Percentiles rank a stretch among this genome's conserved stretches.
Conservation (phyloP, 495 filamentous ascomycete species). For the Patellaria atrata region DNA sequence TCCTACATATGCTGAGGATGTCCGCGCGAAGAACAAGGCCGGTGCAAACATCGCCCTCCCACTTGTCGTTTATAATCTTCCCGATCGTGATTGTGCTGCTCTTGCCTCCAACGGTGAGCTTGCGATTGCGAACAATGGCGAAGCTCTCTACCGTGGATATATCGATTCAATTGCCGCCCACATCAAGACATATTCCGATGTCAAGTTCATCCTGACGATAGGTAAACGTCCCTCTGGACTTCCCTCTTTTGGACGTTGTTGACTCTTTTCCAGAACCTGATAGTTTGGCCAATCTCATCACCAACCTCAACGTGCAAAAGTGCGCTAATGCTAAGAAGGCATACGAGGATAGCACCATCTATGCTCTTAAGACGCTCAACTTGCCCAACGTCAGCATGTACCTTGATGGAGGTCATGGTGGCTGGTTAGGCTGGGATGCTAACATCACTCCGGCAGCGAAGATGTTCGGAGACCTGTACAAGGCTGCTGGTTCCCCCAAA, state of each 20-base stretch:
- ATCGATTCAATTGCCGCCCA: conserved; percentile 6
- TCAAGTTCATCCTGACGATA: conserved; percentile 6
- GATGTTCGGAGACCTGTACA: neutral
- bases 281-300: neutral
- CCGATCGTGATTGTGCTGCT: conserved; percentile 2
- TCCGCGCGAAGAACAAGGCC: conserved; percentile 3
- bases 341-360: conserved; percentile 1
- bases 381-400: conserved; percentile 8
- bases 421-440: conserved; percentile 4
- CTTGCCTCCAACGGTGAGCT: conserved; percentile 3
- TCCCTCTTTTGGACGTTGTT: too few relatives aligned
- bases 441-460: neutral
- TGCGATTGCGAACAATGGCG: conserved; percentile 14
- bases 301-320: neutral
- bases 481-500: conserved; percentile 4
- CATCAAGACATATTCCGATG: conserved; percentile 4
- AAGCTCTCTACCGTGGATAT: conserved; percentile 4
- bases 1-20: neutral
- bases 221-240: too few relatives aligned
- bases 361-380: conserved; percentile 6
- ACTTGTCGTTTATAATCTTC: conserved; percentile 1
- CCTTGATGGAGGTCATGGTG: conserved; percentile 9
- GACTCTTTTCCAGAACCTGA: too few relatives aligned
- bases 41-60: conserved; percentile 3
- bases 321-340: neutral